phyloP scores from a whole-genome alignment of 2,329 filamentous ascomycete genomes.

The Claviceps sp. region DNA sequence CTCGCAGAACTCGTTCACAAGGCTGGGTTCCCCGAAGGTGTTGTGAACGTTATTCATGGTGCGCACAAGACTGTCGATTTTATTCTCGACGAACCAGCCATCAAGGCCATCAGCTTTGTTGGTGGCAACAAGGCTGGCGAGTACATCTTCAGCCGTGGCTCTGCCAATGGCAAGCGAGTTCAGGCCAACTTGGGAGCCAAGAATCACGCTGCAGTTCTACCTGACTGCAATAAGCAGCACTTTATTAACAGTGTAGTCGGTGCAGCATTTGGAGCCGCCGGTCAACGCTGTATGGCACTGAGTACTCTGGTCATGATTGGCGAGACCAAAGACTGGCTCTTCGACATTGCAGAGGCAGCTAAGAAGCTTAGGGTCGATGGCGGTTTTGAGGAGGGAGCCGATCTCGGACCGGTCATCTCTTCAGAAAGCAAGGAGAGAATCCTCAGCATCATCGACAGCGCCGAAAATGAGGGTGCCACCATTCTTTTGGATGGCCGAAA shows the following conservation, averaged over 20 bases:
- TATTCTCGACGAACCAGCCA: slow-evolving; percentile 69
- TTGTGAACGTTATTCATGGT: slow-evolving; percentile 74
- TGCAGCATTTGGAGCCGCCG: slow-evolving; percentile 73
- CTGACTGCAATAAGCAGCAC: slow-evolving; percentile 84
- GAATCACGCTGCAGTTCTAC: slow-evolving; percentile 75
- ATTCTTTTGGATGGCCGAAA: slow-evolving; percentile 73
- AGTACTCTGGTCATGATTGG: slow-evolving; percentile 74
- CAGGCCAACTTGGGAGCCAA: slow-evolving; percentile 82
- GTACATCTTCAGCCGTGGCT: slow-evolving; percentile 69
- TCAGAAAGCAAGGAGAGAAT: slow-evolving; percentile 69
- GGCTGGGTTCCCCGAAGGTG: slow-evolving; percentile 70
- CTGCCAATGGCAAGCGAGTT: slow-evolving; percentile 76
- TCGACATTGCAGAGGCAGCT: slow-evolving; percentile 63
- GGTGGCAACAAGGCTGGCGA: slow-evolving; percentile 80
- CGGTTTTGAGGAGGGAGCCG: slow-evolving; percentile 68
- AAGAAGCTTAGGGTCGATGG: slow-evolving; percentile 62
- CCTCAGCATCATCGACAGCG: slow-evolving; percentile 59
- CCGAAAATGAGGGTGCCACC: slow-evolving; percentile 68
- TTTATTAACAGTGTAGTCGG: slow-evolving; percentile 74
- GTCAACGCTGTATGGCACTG: slow-evolving; percentile 77
- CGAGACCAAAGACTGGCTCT: slow-evolving; percentile 72
- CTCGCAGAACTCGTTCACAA: slow-evolving; percentile 66
- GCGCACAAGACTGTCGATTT: slow-evolving; percentile 73
- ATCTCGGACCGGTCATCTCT: slow-evolving; percentile 72
- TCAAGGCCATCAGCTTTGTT: slow-evolving; percentile 81